Percentiles rank a stretch among this genome's conserved stretches.
These are phyloP conservation scores for Sarcodon aspratus DNA, from an alignment of 768 basidiomycete species.

Conservation along the genomic window DNA sequence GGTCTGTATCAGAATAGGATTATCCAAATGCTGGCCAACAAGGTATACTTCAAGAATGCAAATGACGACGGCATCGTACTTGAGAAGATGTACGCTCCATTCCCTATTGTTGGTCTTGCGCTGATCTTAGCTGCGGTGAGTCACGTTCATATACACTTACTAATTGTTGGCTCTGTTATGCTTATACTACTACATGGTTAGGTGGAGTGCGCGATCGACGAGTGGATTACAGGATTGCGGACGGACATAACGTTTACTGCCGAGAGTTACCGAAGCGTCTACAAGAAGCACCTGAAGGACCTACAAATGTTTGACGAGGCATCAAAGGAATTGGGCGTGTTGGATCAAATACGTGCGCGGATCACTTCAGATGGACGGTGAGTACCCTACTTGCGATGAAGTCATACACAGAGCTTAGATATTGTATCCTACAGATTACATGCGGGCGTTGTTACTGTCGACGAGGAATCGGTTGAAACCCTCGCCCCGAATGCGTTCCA, in stretches of 20 bases:
- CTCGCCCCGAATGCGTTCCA: too few relatives aligned
- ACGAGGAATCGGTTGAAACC: too few relatives aligned
- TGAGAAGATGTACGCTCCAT: neutral
- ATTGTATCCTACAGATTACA: too few relatives aligned
- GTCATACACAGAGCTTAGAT: too few relatives aligned
- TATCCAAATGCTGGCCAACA: constrained; percentile 1
- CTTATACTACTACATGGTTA: neutral
- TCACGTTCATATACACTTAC: too few relatives aligned
- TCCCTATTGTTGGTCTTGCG: neutral
- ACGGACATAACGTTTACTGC: neutral
- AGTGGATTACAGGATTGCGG: neutral
- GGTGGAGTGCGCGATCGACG: constrained; percentile 1
- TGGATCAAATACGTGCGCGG: neutral
- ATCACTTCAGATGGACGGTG: neutral
- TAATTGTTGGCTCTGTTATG: too few relatives aligned
- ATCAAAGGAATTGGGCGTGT: too few relatives aligned
- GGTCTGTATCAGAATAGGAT: constrained; percentile 1
- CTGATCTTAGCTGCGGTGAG: neutral
- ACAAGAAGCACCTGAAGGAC: constrained; percentile 1
- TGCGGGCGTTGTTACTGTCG: too few relatives aligned
- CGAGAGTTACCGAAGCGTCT: too few relatives aligned
- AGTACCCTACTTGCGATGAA: too few relatives aligned
- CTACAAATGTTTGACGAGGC: neutral
- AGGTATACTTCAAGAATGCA: neutral
- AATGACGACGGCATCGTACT: constrained; percentile 2